These are phyloP conservation scores for Saussurea involucrata DNA, from an alignment of 129 eudicot species.

Conservation along the genomic window DNA sequence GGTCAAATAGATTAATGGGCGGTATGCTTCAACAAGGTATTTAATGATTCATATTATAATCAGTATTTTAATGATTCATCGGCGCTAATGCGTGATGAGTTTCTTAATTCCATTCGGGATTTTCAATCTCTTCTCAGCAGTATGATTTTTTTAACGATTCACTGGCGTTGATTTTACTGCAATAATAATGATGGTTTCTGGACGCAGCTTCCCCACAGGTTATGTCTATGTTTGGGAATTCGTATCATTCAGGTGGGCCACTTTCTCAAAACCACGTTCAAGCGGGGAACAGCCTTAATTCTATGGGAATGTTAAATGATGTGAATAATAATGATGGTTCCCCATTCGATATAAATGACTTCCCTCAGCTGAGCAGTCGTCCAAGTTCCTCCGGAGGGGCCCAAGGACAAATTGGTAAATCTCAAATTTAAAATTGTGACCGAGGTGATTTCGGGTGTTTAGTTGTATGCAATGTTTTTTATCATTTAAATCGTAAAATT, in stretches of 20 bases:
- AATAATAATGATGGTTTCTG: conserved; percentile 9
- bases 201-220: conserved; percentile 92
- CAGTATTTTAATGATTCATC: neutral
- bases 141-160: neutral
- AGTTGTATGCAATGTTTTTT: neutral
- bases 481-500: neutral
- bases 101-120: neutral
- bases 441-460: neutral
- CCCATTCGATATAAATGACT: conserved; percentile 87
- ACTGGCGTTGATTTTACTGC: neutral
- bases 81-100: neutral
- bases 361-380: conserved; percentile 83
- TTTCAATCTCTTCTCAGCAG: neutral
- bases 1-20: conserved; percentile 82
- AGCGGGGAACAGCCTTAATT: conserved; percentile 51
- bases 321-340: conserved; percentile 73
- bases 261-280: conserved; percentile 79
- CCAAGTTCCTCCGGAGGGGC: conserved; percentile 98
- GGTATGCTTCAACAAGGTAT: conserved; percentile 98
- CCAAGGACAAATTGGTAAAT: conserved; percentile 83
- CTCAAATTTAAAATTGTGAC: neutral
- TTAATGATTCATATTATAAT: neutral
- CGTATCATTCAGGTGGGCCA: conserved; percentile 83
- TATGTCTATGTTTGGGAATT: conserved; percentile 88
- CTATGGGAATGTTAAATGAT: conserved; percentile 87